A percentile compares a stretch with the other conserved stretches of the same genome.
Evolutionary conservation across 768 basidiomycete species (phyloP).

Genomic region (Collybiopsis luxurians): DNA sequence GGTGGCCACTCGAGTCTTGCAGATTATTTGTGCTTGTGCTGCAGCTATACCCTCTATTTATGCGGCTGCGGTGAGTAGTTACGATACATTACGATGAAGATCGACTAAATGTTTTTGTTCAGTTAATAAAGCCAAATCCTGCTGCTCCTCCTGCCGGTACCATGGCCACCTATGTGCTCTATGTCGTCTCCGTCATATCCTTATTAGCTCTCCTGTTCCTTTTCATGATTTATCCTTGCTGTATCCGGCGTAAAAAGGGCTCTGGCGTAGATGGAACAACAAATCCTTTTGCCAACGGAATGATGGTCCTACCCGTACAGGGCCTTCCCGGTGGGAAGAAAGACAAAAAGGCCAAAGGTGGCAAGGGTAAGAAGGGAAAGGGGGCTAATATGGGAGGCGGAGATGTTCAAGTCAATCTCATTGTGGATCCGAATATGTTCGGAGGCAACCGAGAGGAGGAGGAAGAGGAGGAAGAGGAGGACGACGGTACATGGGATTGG

Average conservation of each 20-base stretch:
- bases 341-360: slow-evolving; percentile 35
- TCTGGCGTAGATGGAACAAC: slow-evolving; percentile 8
- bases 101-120: slow-evolving; percentile 11
- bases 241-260: slow-evolving; percentile 31
- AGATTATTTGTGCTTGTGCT: slow-evolving; percentile 48
- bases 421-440: slow-evolving; percentile 66
- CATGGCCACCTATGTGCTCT: slow-evolving; percentile 54
- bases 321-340: slow-evolving; percentile 44
- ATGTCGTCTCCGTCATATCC: slow-evolving; percentile 53
- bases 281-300: slow-evolving; percentile 34
- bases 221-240: slow-evolving; percentile 60
- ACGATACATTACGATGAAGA: too few relatives aligned
- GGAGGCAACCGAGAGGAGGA: slow-evolving; percentile 33
- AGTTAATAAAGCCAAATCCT: slow-evolving; percentile 54
- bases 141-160: slow-evolving; percentile 55
- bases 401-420: slow-evolving; percentile 70
- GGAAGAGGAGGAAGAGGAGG: slow-evolving; percentile 36
- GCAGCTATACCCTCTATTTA: slow-evolving; percentile 59
- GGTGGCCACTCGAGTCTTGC: slow-evolving; percentile 41
- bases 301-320: slow-evolving; percentile 66
- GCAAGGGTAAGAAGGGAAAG: slow-evolving; percentile 38
- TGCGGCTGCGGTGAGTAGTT: slow-evolving; percentile 52
- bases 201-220: slow-evolving; percentile 50
- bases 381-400: slow-evolving; percentile 33
- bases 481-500: slow-evolving; percentile 22